Evolutionary conservation across 176 grass and related monocot genomes (phyloP).

Genomic region (Eleusine coracana): DNA sequence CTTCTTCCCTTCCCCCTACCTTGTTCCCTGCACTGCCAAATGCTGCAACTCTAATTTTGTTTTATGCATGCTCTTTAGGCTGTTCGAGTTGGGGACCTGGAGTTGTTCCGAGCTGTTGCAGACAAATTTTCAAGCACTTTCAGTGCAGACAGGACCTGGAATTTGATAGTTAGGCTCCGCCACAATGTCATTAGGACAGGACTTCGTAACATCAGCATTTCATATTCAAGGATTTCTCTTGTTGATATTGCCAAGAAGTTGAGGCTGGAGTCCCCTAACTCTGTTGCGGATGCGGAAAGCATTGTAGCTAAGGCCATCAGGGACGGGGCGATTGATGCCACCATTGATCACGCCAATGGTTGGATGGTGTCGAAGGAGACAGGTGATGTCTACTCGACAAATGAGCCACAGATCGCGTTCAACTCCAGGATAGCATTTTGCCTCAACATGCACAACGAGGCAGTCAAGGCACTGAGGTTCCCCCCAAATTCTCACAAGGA

Average conservation of each 20-base stretch:
- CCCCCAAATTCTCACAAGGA: conserved; percentile 87
- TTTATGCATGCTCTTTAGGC: conserved; percentile 53
- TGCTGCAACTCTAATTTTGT: not conserved
- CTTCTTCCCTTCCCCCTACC: not conserved
- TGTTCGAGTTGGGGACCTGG: conserved; percentile 80
- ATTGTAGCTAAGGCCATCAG: conserved; percentile 85
- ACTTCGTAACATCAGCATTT: conserved; percentile 84
- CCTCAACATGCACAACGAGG: conserved; percentile 89
- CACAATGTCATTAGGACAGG: conserved; percentile 92
- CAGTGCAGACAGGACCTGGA: conserved; percentile 67
- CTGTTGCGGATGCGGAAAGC: conserved; percentile 78
- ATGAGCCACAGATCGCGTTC: conserved; percentile 81
- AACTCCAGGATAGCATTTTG: conserved; percentile 87
- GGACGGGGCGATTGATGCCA: conserved; percentile 86
- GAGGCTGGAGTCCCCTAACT: conserved; percentile 63
- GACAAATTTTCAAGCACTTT: conserved; percentile 74
- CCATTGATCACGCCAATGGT: conserved; percentile 75
- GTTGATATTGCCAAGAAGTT: conserved; percentile 81
- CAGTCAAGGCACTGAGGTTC: conserved; percentile 73
- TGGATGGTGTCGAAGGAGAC: conserved; percentile 87
- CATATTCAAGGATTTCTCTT: conserved; percentile 79
- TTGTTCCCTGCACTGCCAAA: not conserved
- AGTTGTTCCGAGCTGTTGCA: conserved; percentile 74
- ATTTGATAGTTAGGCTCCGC: conserved; percentile 79
- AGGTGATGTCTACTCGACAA: conserved; percentile 80